Conservation (phyloP, 2,329 filamentous ascomycete genomes). For the Calonectria pauciramosa region DNA sequence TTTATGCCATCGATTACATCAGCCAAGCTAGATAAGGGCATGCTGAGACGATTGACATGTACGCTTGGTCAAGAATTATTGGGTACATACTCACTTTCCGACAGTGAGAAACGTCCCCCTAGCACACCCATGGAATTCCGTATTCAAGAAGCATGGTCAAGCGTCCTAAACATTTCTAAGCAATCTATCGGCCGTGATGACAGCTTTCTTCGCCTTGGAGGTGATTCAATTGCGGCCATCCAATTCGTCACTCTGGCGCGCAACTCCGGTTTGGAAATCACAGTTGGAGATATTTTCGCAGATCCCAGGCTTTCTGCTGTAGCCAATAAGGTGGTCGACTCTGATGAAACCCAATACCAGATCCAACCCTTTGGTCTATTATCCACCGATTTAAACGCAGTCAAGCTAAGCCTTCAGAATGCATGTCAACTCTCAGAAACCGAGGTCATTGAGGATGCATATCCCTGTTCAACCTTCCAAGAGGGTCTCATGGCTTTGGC, state of each 20-base stretch:
- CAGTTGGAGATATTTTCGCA: constrained; percentile 16
- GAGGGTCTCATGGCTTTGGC: constrained; percentile 49
- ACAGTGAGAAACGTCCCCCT: neutral
- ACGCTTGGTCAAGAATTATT: constrained; percentile 17
- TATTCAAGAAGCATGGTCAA: constrained; percentile 52
- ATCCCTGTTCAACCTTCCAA: constrained; percentile 53
- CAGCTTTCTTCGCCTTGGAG: constrained; percentile 13
- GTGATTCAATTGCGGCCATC: constrained; percentile 23
- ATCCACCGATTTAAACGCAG: neutral
- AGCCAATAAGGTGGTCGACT: neutral
- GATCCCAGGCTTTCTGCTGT: neutral
- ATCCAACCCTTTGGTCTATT: neutral
- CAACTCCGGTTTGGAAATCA: neutral
- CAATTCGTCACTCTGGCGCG: constrained; percentile 40
- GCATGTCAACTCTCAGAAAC: neutral
- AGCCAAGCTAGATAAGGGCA: neutral
- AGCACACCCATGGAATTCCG: constrained; percentile 6
- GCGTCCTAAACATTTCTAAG: constrained; percentile 44
- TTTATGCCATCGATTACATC: constrained; percentile 4
- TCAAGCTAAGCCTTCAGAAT: neutral
- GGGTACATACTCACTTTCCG: constrained; percentile 20
- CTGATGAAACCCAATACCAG: neutral
- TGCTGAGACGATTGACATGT: constrained; percentile 10
- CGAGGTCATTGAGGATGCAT: constrained; percentile 47
- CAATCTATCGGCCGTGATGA: constrained; percentile 30